Conservation (phyloP, 2,329 filamentous ascomycete genomes). For the Hymenoscyphus linearis region DNA sequence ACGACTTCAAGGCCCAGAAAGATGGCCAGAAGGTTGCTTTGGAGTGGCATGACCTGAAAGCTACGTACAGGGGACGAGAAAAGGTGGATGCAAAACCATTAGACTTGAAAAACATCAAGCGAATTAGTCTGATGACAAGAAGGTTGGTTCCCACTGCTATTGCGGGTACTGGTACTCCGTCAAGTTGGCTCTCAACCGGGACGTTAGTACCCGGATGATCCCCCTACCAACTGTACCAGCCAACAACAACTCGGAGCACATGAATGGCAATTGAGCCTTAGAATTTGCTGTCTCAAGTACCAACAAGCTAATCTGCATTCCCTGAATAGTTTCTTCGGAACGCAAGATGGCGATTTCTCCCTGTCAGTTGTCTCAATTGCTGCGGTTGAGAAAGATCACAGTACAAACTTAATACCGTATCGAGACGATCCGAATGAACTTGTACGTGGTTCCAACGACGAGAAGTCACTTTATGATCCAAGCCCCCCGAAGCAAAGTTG, state of each 20-base stretch:
- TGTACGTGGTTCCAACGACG: background rate
- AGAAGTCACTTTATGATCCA: constrained; percentile 2
- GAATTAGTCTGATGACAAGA: constrained; percentile 73
- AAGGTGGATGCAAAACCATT: constrained; percentile 55
- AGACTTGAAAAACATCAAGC: constrained; percentile 54
- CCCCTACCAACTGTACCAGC: background rate
- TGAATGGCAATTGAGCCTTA: background rate
- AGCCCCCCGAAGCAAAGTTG: constrained; percentile 7
- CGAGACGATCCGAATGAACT: constrained; percentile 16
- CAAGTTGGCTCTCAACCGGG: background rate
- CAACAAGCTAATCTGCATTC: background rate
- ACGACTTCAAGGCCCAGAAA: constrained; percentile 49
- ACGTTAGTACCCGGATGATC: background rate
- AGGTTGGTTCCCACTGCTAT: constrained; percentile 47
- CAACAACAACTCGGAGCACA: background rate
- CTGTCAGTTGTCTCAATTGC: constrained; percentile 51
- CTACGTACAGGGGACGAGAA: constrained; percentile 68
- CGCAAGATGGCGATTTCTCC: constrained; percentile 64
- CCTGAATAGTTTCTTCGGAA: constrained; percentile 58
- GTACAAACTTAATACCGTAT: constrained; percentile 11
- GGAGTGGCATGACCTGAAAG: constrained; percentile 58
- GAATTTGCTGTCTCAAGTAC: background rate
- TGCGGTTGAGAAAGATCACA: constrained; percentile 32
- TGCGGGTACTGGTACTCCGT: background rate
- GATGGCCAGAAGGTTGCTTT: constrained; percentile 44